These are phyloP conservation scores for Pseudonitzschia pungens DNA, from an alignment of 108 stramenopile species.

Conservation along the genomic window DNA sequence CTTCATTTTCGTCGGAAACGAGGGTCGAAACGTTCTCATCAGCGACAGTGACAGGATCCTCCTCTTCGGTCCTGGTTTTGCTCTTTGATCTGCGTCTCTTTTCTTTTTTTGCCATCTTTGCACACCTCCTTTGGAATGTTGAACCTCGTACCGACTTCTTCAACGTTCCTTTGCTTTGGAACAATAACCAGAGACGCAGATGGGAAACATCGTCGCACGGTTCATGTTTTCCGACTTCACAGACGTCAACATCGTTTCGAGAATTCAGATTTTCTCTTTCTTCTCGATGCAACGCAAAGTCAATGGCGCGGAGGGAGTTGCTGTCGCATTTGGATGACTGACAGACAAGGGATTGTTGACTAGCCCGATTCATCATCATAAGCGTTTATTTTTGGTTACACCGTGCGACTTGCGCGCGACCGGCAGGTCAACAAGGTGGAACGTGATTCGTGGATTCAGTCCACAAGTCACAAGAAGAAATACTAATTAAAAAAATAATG, in stretches of 20 bases:
- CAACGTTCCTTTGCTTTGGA: no score
- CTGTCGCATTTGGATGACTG: neutral
- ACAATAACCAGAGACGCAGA: no score
- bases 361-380: neutral
- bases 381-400: no score
- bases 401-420: no score
- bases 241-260: neutral
- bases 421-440: no score
- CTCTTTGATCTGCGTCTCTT: conserved; percentile 19
- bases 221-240: no score
- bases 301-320: neutral
- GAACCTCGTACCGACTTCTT: neutral
- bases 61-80: conserved; percentile 8
- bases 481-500: no score
- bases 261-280: neutral
- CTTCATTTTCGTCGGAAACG: neutral
- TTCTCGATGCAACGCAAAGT: neutral
- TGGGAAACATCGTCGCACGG: no score
- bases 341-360: neutral
- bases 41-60: neutral
- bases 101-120: conserved; percentile 7
- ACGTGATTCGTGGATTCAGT: no score
- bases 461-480: no score
- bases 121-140: neutral
- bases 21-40: conserved; percentile 1